Evolutionary conservation across 805 yeast genomes (phyloP).

Genomic region (Suhomyces tanzawaensis): DNA sequence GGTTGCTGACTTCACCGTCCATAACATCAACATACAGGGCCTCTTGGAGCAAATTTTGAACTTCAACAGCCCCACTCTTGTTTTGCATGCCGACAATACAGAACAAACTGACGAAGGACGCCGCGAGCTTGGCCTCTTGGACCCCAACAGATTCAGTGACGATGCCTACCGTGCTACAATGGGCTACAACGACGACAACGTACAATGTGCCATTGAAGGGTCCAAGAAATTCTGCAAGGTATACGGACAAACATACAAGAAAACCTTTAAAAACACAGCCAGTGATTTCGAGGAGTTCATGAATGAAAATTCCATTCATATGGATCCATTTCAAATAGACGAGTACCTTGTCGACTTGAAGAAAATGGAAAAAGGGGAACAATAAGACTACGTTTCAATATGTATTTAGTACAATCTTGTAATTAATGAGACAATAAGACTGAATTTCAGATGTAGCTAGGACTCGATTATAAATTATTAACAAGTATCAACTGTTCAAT

Average conservation of each 20-base stretch:
- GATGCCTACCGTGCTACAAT: neutral
- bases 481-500: no score
- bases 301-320: neutral
- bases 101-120: neutral
- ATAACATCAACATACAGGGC: slow-evolving; percentile 18
- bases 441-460: no score
- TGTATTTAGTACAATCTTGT: no score
- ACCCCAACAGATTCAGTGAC: neutral
- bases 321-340: neutral
- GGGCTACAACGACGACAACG: slow-evolving; percentile 15
- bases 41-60: slow-evolving; percentile 13
- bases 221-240: slow-evolving; percentile 13
- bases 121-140: neutral
- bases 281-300: slow-evolving; percentile 6
- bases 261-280: slow-evolving; percentile 1
- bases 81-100: neutral
- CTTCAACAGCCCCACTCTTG: slow-evolving; percentile 6
- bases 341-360: slow-evolving; percentile 2
- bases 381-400: neutral
- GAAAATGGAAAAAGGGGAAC: no score
- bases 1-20: slow-evolving; percentile 19
- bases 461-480: no score
- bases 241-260: slow-evolving; percentile 10
- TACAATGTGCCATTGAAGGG: slow-evolving; percentile 14
- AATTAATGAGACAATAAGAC: no score